Conservation (phyloP, 2,329 filamentous ascomycete genomes). For the Aaosphaeria pasadenensis region DNA sequence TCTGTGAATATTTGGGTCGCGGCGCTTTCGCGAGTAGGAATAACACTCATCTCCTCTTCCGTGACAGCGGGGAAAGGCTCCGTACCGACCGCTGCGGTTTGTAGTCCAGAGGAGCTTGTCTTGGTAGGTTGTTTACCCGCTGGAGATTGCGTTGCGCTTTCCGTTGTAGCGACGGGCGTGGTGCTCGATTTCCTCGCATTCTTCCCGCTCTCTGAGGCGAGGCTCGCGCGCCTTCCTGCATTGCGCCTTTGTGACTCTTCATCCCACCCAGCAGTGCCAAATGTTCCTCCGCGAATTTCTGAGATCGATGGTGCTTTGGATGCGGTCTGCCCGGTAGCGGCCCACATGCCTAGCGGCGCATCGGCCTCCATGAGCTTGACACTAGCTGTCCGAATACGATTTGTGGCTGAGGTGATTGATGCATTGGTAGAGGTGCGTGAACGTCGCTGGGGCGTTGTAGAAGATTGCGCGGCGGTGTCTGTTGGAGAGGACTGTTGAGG, state of each 20-base stretch:
- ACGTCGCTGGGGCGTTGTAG: slow-evolving; percentile 9
- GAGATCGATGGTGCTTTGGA: slow-evolving; percentile 42
- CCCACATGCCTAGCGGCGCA: slow-evolving; percentile 43
- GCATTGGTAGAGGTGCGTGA: slow-evolving; percentile 28
- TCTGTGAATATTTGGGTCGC: slow-evolving; percentile 1
- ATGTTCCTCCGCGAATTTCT: slow-evolving; percentile 41
- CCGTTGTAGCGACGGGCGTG: slow-evolving; percentile 1
- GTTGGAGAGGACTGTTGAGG: slow-evolving; percentile 7
- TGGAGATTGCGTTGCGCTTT: slow-evolving; percentile 3
- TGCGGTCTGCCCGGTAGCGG: slow-evolving; percentile 41
- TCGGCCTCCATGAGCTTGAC: slow-evolving; percentile 37
- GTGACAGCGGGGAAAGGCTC: slow-evolving; percentile 30
- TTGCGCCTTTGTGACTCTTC: slow-evolving; percentile 23
- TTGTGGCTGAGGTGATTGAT: slow-evolving; percentile 24
- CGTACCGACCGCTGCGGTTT: slow-evolving; percentile 6
- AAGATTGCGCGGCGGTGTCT: slow-evolving; percentile 12
- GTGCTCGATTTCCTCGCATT: slow-evolving; percentile 5
- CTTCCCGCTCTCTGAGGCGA: slow-evolving; percentile 14
- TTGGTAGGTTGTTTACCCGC: slow-evolving; percentile 4
- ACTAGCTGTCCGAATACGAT: slow-evolving; percentile 32
- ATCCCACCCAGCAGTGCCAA: slow-evolving; percentile 32
- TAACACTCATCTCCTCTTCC: slow-evolving; percentile 19
- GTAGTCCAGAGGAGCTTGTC: slow-evolving; percentile 10
- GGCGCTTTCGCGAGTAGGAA: slow-evolving; percentile 4
- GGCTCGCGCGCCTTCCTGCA: slow-evolving; percentile 22